Conservation (phyloP, 352 stramenopile genomes). For the Phytophthora pinifolia region DNA sequence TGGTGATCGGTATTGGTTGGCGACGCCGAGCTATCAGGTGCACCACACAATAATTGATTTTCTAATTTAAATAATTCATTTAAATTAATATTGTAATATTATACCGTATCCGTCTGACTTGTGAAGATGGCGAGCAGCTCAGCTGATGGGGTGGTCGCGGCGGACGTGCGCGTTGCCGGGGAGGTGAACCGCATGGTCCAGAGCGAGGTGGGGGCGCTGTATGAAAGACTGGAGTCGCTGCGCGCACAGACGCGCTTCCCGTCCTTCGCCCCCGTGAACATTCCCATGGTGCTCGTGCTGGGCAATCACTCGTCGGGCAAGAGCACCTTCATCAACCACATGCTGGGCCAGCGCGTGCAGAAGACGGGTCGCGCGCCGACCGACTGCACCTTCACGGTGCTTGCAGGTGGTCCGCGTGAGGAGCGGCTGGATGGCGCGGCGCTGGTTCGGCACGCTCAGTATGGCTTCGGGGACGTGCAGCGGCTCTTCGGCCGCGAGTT, state of each 20-base stretch:
- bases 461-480: conserved; percentile 81
- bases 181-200: conserved; percentile 90
- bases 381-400: conserved; percentile 84
- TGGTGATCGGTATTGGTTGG: conserved; percentile 35
- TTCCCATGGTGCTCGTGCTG: conserved; percentile 84
- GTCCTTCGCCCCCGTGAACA: conserved; percentile 76
- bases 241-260: conserved; percentile 73
- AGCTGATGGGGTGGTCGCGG: conserved; percentile 3
- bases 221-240: conserved; percentile 67
- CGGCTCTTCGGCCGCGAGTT: conserved; percentile 78
- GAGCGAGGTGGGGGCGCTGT: conserved; percentile 63
- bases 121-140: conserved; percentile 15
- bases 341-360: conserved; percentile 79
- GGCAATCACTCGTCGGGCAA: conserved; percentile 88
- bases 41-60: too few species aligned
- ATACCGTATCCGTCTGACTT: neutral
- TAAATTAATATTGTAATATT: neutral
- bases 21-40: neutral
- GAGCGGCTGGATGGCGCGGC: conserved; percentile 80
- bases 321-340: conserved; percentile 89
- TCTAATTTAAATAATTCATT: too few species aligned
- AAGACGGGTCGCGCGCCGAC: conserved; percentile 82
- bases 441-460: conserved; percentile 67
- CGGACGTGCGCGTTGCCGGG: conserved; percentile 49
- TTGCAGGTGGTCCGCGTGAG: conserved; percentile 64